phyloP scores from a whole-genome alignment of 1,284 basidiomycete species.

The Melanopsichium pennsylvanicum region DNA sequence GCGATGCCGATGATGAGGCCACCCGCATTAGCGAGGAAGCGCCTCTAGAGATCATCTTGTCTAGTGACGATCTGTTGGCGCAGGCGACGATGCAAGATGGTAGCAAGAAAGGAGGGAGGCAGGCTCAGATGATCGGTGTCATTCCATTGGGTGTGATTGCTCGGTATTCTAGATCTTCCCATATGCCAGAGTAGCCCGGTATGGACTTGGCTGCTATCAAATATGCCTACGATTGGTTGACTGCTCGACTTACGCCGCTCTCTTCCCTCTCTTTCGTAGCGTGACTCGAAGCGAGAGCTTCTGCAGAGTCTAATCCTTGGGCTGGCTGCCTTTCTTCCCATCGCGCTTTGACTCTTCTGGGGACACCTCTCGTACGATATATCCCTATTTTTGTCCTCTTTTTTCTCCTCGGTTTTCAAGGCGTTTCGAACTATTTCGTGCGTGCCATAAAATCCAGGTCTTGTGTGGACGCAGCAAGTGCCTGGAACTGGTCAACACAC shows the following conservation, averaged over 20 bases:
- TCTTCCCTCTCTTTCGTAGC: background rate
- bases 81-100: background rate
- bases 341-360: too few relatives aligned
- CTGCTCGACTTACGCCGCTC: background rate
- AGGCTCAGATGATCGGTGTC: background rate
- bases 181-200: slow-evolving; percentile 11
- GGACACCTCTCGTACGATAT: slow-evolving; percentile 8
- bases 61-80: background rate
- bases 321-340: background rate
- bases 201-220: slow-evolving; percentile 11
- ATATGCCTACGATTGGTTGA: slow-evolving; percentile 7
- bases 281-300: slow-evolving; percentile 22
- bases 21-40: slow-evolving; percentile 29
- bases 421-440: too few relatives aligned
- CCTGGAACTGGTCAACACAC: too few relatives aligned
- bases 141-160: background rate
- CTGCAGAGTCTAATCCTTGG: too few relatives aligned
- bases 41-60: slow-evolving; percentile 42
- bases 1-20: slow-evolving; percentile 16
- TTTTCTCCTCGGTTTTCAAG: background rate
- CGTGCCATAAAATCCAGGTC: too few relatives aligned
- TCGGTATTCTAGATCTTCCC: slow-evolving; percentile 7
- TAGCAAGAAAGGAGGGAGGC: background rate
- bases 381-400: background rate
- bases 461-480: too few relatives aligned